Base-by-base conservation (phyloP, 495 filamentous ascomycete genomes). In the Aspergillus ostianus region DNA sequence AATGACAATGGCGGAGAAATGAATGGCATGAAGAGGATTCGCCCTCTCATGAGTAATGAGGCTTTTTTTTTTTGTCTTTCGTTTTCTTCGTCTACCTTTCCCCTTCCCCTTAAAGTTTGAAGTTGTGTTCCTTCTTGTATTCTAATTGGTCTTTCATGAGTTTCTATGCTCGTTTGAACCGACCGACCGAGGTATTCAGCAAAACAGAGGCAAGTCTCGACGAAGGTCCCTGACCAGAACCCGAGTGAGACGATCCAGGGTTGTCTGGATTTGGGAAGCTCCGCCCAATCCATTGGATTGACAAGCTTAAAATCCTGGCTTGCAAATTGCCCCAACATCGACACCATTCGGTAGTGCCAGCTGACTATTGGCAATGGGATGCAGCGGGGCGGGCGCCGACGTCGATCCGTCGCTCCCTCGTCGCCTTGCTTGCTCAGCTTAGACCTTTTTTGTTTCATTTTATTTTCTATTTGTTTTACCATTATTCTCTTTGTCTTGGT, bases 281-380 rank as follows among this genome's bases (percentile, higher is more conserved):
- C 49, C 47, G 50, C 44, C 57, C 59, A 61, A 61, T 61, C 47
- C 26, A 51, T 26, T 41, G 44, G 56, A 27, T 53, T 50, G 57
- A 60, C 60, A 59, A 63, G 64, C 60, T 66, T 62, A 57, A 60
- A 64, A 64, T 55, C 62, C 58, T 58, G 58, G 55, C 51, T 26
- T 50, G 36, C 36, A 51, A 47, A 64, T 47, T 30, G 41, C 55
- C 46, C 54, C 51, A 60, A 30, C 27, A 30, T 50, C n/a, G 23
- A n/a, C 55, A 55, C 54, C 36, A 61, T 55, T 57, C 51, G 63
- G 58, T 65, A 36, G 63, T 47, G 58, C 61, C 58, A 15, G 64
- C 32, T 57, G 63, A 77, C 74, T 77, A 77, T 75, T 75, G 74
- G 67, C 72, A 73, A 73, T 75, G 70, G 36, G 73, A 68, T 68